These are phyloP conservation scores for Metroxylon sagu DNA, from an alignment of 176 grass and related monocot species.

Conservation along the genomic window DNA sequence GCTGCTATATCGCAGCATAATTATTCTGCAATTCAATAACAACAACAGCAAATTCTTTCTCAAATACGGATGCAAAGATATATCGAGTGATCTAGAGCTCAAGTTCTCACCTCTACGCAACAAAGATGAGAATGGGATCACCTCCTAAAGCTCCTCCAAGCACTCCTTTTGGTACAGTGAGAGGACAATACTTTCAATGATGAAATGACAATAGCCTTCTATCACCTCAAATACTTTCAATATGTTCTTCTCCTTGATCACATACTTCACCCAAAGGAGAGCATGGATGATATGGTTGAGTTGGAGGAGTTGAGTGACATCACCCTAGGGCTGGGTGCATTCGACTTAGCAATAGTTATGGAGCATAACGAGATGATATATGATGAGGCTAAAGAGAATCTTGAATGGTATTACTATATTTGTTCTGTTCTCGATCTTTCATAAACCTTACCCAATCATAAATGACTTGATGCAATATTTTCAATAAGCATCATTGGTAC, in stretches of 20 bases:
- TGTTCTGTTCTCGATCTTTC: too few species aligned
- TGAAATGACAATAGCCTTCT: constrained; percentile 50
- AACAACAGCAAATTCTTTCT: constrained; percentile 42
- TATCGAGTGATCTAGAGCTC: constrained; percentile 55
- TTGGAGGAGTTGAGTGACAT: constrained; percentile 69
- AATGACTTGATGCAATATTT: too few species aligned
- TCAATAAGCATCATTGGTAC: too few species aligned
- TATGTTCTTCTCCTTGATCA: too few species aligned
- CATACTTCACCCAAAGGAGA: constrained; percentile 31
- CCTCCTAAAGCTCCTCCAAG: constrained; percentile 81
- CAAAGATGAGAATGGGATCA: constrained; percentile 55
- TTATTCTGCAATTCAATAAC: constrained; percentile 42
- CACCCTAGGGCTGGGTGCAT: constrained; percentile 43
- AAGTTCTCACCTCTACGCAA: constrained; percentile 50
- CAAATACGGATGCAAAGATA: constrained; percentile 50
- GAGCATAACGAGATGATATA: constrained; percentile 41
- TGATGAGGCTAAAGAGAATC: constrained; percentile 29
- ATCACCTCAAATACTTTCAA: constrained; percentile 49
- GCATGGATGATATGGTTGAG: constrained; percentile 60
- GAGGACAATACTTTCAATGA: constrained; percentile 41
- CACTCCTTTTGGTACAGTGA: constrained; percentile 45
- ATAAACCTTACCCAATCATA: too few species aligned
- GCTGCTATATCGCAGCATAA: constrained; percentile 68
- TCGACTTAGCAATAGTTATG: constrained; percentile 45
- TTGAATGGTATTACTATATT: not conserved